These are phyloP conservation scores for Colletotrichum spinosum DNA, from an alignment of 2,329 filamentous ascomycete species.

Conservation along the genomic window DNA sequence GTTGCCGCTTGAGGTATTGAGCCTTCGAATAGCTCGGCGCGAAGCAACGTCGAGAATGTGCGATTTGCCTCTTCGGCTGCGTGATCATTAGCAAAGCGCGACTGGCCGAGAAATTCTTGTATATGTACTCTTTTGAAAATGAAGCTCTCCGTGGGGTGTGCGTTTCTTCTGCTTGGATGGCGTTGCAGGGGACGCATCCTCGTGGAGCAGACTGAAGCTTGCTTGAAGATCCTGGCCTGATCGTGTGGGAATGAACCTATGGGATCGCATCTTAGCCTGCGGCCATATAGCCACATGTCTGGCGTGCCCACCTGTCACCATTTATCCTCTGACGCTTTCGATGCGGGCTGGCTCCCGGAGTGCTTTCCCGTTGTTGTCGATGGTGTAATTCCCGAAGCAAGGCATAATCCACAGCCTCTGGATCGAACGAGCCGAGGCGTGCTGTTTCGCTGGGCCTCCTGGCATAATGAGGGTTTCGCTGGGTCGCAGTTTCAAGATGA, in stretches of 20 bases:
- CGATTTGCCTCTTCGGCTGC: conserved; percentile 92
- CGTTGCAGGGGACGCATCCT: conserved; percentile 92
- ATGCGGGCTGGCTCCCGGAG: conserved; percentile 65
- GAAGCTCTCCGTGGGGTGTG: conserved; percentile 87
- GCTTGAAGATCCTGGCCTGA: conserved; percentile 93
- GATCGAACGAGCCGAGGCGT: conserved; percentile 56
- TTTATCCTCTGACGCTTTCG: conserved; percentile 71
- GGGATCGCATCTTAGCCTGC: conserved; percentile 1
- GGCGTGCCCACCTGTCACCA: conserved; percentile 66
- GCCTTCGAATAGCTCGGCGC: conserved; percentile 91
- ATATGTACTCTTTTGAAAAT: conserved; percentile 88
- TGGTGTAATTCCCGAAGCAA: conserved; percentile 64
- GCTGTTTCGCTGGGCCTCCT: conserved; percentile 50
- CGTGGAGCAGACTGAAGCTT: conserved; percentile 90
- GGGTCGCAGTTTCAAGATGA: conserved; percentile 50
- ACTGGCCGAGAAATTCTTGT: not conserved
- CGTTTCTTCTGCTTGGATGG: conserved; percentile 88
- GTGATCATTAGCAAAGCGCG: conserved; percentile 11
- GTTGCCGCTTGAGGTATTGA: conserved; percentile 86
- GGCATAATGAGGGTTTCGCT: conserved; percentile 48
- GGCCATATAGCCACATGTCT: not conserved
- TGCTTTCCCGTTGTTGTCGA: conserved; percentile 62
- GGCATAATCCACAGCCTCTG: conserved; percentile 62
- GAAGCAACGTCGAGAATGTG: conserved; percentile 88
- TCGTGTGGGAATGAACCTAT: conserved; percentile 93